Evolutionary conservation across 1,284 basidiomycete genomes (phyloP).

Genomic region (Microbotryomycetes sp.): DNA sequence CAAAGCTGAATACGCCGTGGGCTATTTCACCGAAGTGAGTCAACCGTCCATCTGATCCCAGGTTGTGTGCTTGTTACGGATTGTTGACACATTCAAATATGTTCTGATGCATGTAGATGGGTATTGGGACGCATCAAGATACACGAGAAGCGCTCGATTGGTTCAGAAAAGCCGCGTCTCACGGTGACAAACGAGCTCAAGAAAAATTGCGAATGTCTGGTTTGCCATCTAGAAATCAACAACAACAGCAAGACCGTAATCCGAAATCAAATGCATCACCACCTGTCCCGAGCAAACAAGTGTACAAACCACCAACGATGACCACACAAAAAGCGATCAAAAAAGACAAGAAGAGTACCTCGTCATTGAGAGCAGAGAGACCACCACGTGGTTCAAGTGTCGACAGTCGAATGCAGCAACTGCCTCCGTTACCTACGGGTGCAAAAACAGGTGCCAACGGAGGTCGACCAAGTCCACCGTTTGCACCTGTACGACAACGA

Average conservation of each 20-base stretch:
- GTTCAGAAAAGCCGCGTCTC: conserved; percentile 87
- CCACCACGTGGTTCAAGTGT: not conserved
- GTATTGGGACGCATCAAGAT: conserved; percentile 45
- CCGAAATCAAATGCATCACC: not conserved
- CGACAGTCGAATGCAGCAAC: not conserved
- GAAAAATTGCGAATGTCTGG: conserved; percentile 57
- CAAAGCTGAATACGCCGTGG: conserved; percentile 95
- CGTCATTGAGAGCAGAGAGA: not conserved
- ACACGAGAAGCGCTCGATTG: conserved; percentile 57
- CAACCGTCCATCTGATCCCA: not conserved
- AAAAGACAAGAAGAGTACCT: conserved; percentile 13
- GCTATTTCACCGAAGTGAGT: conserved; percentile 82
- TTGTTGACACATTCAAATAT: not conserved
- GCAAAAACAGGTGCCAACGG: too few species aligned
- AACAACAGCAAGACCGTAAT: not conserved
- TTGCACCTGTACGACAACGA: conserved; percentile 13
- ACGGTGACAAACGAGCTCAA: conserved; percentile 85
- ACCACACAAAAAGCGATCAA: not conserved
- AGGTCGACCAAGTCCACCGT: not conserved
- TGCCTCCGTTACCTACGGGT: conserved; percentile 1
- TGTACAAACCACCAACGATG: not conserved
- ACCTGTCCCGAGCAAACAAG: not conserved
- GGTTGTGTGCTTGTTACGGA: not conserved
- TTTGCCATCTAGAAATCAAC: not conserved
- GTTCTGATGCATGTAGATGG: conserved; percentile 35